Base-by-base conservation (phyloP, 148 eudicot genomes). In the Spergularia bocconei region DNA sequence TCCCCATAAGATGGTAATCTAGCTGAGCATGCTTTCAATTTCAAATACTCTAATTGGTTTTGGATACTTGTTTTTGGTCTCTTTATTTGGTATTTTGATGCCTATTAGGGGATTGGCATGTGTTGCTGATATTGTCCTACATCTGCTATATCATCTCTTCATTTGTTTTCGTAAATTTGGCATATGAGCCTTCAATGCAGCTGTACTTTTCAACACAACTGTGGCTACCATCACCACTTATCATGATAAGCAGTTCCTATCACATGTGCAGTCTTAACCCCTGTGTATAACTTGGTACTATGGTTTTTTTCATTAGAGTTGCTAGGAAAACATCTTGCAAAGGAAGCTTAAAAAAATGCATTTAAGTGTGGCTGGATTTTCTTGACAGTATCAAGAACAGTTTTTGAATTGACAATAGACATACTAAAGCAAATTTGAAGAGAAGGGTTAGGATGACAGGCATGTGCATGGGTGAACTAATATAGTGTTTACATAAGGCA, bases 1-100 rank as follows among this genome's bases (percentile, higher is more conserved):
- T 82, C 86, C 91, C 53, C 91, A 94, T 74, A 88, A 86, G 88
- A 92, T 87, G 98, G 98, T 91, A 94, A 62, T 19, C 55, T 10
- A 25, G 38, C 77, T 68, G 56, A 48, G 12, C 53, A 20, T 21
- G 11, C 38, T 67, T 50, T 67, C 71, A 13, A 44, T 44, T 44
- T 75, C 54, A 51, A 38, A 63, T 15, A 9, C 50, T 53, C 19
- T 64, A 69, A 51, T 70, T 33, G 21, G 47, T 59, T 29, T n/a
- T 19, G 19, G 21, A 3, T 19, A 16, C 56, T 16, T 56, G 10
- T 2, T 16, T 21, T 56, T 19, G 21, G 19, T 56, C 9, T 56
- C 12, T 58, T 19, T 58, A 20, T n/a, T 58, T 4, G 62, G 25
- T 16, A 15, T 56, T 16, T 16, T 44, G 48, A 44, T 44, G 10